Evolutionary conservation across 2,329 filamentous ascomycete genomes (phyloP), one percentile per base, ranked within the genome.

Genomic region (Dactylellina leptospora): DNA sequence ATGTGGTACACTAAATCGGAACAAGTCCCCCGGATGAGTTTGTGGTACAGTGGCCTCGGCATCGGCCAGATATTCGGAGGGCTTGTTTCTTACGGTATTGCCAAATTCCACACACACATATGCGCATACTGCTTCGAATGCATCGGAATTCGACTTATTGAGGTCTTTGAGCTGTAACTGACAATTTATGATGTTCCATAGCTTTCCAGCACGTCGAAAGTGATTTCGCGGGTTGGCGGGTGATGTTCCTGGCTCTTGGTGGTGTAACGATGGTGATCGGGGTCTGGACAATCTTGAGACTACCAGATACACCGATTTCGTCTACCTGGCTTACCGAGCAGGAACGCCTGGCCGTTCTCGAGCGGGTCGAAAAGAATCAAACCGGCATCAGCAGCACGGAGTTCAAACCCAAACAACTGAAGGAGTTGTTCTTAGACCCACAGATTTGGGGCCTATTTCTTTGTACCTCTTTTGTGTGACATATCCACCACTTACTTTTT

Each of bases 41-140:
- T 87, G 76, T 88, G 86, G 86, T 88, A 87, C 76, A 81, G 83
- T 30, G 85, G 86, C 6, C 80, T 88, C 10, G 86, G 86, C 0
- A 78, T 86, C 2, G 85, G 85, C 4, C 86, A 88, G 78, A 85
- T 83, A 22, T 44, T 82, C 23, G 82, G 82, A 2, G 82, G 81
- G 1, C 64, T 81, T 23, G 78, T 84, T 20, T 83, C 82, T 4
- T 87, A 83, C 73, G 85, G 75, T 75, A 22, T 33, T 55, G 16
- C 1, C 4, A 4, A 47, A 47, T 10, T 18, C 42, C 6, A 18
- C 9, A 45, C 10, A 45, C 8, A 8, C 42, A 10, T 45, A 9
- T 18, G 44, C 11, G 4, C 38, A 42, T 13, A n/a, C n/a, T n/a
- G n/a, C n/a, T n/a, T n/a, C n/a, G n/a, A n/a, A n/a, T n/a, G n/a